phyloP scores from a whole-genome alignment of 2,329 filamentous ascomycete species.

The Diaporthe citriasiana region DNA sequence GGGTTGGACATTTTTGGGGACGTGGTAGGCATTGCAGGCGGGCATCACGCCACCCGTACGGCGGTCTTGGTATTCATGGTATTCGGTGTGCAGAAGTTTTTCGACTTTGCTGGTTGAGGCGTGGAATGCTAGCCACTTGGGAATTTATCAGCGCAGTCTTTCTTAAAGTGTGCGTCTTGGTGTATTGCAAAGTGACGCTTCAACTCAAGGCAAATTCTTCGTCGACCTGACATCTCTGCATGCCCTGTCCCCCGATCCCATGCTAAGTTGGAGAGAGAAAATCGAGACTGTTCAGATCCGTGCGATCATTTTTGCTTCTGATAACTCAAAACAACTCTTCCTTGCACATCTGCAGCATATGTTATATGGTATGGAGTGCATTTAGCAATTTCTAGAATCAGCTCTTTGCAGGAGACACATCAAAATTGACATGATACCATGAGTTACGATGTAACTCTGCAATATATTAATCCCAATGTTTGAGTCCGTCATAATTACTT shows the following conservation, averaged over 20 bases:
- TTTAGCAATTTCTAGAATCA: background rate
- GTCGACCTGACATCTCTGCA: background rate
- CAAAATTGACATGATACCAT: background rate
- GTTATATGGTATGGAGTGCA: background rate
- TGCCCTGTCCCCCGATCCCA: background rate
- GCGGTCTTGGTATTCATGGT: conserved; percentile 47
- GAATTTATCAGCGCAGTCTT: background rate
- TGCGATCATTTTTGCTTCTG: background rate
- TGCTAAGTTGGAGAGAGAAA: background rate
- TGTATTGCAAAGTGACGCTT: background rate
- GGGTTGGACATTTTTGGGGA: conserved; percentile 39
- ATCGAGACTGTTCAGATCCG: background rate
- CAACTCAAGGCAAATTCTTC: background rate
- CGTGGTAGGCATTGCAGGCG: conserved; percentile 42
- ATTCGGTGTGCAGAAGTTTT: conserved; percentile 46
- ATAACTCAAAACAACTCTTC: background rate
- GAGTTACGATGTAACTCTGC: background rate
- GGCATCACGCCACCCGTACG: conserved; percentile 46
- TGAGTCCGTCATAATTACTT: conserved; percentile 2
- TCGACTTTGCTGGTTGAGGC: conserved; percentile 46
- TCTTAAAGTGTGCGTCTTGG: background rate
- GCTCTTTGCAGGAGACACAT: background rate
- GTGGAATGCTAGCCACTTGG: conserved; percentile 49
- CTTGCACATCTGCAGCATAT: background rate
- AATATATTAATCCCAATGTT: background rate